Conservation (phyloP, 306 rosid genomes). For the Crataegus laevigata region DNA sequence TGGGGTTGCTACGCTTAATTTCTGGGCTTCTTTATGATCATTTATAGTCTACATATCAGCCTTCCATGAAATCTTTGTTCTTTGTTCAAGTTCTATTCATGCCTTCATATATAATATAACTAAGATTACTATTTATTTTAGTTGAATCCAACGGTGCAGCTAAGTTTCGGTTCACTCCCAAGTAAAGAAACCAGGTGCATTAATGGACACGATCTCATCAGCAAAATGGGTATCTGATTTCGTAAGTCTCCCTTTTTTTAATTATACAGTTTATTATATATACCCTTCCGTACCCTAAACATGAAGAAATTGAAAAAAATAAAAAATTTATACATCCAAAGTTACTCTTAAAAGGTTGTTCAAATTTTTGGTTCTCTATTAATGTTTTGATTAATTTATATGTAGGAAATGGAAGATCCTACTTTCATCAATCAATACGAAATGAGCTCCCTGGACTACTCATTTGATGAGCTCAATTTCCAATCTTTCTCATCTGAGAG, state of each 20-base stretch:
- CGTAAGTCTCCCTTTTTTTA: conserved; percentile 5
- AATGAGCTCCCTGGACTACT: conserved; percentile 21
- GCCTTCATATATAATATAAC: background rate
- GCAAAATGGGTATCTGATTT: conserved; percentile 32
- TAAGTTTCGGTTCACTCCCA: background rate
- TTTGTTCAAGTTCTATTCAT: background rate
- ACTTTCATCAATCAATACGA: conserved; percentile 16
- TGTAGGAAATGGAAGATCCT: conserved; percentile 22
- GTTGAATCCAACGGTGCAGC: background rate
- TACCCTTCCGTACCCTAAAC: background rate
- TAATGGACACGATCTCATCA: conserved; percentile 27
- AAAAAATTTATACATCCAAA: background rate
- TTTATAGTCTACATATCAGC: background rate
- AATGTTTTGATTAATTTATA: background rate
- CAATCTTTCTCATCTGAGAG: conserved; percentile 28
- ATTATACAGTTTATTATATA: background rate
- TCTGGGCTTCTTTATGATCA: too few relatives aligned
- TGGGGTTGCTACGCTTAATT: background rate
- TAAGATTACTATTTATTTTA: background rate
- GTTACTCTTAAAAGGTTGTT: background rate
- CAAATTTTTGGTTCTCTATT: background rate
- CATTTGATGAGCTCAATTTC: conserved; percentile 32
- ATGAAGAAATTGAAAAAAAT: background rate
- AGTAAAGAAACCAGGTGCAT: background rate
- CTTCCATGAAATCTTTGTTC: background rate